Conservation (phyloP, 106 monocot species). For the Dioscorea alata region DNA sequence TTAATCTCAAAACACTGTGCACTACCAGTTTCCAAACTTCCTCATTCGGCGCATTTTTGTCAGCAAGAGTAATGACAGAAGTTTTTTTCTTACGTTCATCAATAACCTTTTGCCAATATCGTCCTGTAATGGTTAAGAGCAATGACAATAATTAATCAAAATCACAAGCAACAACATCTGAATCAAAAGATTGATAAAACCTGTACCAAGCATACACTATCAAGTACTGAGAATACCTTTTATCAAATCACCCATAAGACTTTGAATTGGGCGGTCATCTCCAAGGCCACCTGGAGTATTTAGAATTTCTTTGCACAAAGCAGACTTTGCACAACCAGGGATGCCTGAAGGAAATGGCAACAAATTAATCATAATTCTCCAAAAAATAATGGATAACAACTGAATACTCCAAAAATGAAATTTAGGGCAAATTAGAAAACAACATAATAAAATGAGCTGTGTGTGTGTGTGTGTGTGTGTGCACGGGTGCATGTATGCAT, state of each 20-base stretch:
- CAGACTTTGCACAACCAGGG: constrained; percentile 99
- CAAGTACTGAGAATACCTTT: constrained; percentile 50
- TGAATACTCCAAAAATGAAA: no score
- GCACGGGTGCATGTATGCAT: no score
- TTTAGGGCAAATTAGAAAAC: no score
- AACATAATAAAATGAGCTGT: no score
- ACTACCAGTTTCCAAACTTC: constrained; percentile 94
- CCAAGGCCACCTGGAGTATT: constrained; percentile 59
- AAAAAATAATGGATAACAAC: no score
- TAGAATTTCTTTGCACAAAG: constrained; percentile 88
- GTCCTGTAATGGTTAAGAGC: constrained; percentile 37
- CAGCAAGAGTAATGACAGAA: constrained; percentile 79
- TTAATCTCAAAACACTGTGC: background rate
- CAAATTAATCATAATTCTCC: background rate
- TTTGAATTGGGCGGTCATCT: constrained; percentile 82
- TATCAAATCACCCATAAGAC: constrained; percentile 95
- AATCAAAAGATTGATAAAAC: background rate
- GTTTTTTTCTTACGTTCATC: constrained; percentile 83
- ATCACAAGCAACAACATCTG: background rate
- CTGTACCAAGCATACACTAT: background rate
- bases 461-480: no score
- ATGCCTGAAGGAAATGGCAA: constrained; percentile 50
- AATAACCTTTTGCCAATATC: constrained; percentile 92
- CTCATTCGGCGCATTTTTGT: constrained; percentile 99
- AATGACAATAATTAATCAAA: background rate